phyloP scores from a whole-genome alignment of 257 asterid species.

The Leptodermis oblonga region DNA sequence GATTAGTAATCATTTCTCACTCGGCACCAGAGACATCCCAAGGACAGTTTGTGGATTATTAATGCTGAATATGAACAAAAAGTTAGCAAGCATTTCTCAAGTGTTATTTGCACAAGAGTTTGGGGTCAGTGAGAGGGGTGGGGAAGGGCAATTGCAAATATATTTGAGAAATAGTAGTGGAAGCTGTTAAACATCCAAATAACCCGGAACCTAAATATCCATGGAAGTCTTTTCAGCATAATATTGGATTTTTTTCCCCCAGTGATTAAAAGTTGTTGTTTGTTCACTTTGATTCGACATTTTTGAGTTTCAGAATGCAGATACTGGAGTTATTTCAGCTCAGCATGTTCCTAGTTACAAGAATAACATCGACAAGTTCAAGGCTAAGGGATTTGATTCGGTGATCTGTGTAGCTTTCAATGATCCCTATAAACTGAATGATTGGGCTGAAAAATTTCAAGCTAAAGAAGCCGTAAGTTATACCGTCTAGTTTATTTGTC shows the following conservation, averaged over 20 bases:
- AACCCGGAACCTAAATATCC: too few species aligned
- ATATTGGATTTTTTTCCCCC: background rate
- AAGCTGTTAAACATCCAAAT: background rate
- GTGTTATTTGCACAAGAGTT: background rate
- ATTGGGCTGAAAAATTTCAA: conserved; percentile 90
- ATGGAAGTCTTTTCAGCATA: background rate
- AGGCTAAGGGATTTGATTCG: conserved; percentile 82
- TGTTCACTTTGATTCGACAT: background rate
- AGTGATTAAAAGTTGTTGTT: background rate
- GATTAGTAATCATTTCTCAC: background rate
- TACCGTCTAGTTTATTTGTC: background rate
- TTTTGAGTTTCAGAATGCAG: conserved; percentile 58
- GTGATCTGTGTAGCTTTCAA: conserved; percentile 89
- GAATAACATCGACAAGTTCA: conserved; percentile 64
- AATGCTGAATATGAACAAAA: background rate
- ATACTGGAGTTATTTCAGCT: conserved; percentile 85
- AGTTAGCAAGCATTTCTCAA: background rate
- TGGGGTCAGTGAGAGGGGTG: background rate
- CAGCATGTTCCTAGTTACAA: conserved; percentile 97
- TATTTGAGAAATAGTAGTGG: background rate
- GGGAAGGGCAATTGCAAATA: background rate
- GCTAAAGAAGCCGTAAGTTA: conserved; percentile 83
- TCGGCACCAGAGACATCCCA: too few species aligned
- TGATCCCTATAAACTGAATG: conserved; percentile 79
- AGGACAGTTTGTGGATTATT: background rate